A percentile compares a stretch with the other conserved stretches of the same genome.
These are phyloP conservation scores for Adenanthera pavonina DNA, from an alignment of 306 rosid genomes.

Conservation along the genomic window DNA sequence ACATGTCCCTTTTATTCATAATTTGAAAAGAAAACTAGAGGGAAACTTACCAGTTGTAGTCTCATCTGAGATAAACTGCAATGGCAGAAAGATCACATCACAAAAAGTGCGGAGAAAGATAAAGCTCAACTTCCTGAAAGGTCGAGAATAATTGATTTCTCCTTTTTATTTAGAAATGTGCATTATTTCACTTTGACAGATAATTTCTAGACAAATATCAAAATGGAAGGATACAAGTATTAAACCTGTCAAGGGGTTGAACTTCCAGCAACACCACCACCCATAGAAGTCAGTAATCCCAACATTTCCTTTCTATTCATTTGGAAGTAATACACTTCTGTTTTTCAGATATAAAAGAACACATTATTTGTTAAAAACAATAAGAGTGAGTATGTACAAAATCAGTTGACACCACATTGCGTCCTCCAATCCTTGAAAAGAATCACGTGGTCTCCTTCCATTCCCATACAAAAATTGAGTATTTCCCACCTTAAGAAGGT, in stretches of 20 bases:
- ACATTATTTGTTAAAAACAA: conserved; percentile 46
- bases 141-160: neutral
- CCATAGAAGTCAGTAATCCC: conserved; percentile 32
- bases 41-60: neutral
- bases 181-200: neutral
- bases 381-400: conserved; percentile 25
- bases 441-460: neutral
- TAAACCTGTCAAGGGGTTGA: neutral
- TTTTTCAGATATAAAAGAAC: conserved; percentile 42
- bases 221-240: neutral
- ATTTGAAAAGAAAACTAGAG: neutral
- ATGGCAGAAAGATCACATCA: neutral
- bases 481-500: neutral
- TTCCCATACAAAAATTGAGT: neutral
- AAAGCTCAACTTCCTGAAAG: neutral
- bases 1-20: neutral
- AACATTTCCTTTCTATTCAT: conserved; percentile 45
- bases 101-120: neutral
- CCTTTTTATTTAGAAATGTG: neutral
- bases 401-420: conserved; percentile 9
- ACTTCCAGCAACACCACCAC: conserved; percentile 4
- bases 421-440: neutral
- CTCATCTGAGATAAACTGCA: neutral
- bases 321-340: conserved; percentile 44
- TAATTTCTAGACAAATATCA: neutral